Percentiles rank a stretch among this genome's conserved stretches.
These are phyloP conservation scores for Trichoderma pleuroti DNA, from an alignment of 2,329 filamentous ascomycete genomes.

Conservation along the genomic window DNA sequence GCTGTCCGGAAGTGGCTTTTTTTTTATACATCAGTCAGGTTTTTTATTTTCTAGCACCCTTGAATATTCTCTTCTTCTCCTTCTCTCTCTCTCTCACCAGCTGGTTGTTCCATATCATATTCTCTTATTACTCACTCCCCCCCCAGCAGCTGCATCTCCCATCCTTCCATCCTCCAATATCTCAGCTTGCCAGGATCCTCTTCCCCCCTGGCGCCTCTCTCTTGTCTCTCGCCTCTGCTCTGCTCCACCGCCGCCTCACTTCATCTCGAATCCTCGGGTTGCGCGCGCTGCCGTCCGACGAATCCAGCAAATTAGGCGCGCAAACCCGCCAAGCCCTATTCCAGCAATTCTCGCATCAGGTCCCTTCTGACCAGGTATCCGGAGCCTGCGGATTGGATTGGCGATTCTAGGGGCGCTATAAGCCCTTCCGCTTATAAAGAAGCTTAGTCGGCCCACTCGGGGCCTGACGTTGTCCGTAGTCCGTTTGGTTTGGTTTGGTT, in stretches of 20 bases:
- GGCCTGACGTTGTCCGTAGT: conserved; percentile 13
- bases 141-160: neutral
- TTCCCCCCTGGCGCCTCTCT: neutral
- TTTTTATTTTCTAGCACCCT: neutral
- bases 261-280: conserved; percentile 4
- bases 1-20: neutral
- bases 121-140: too few species aligned
- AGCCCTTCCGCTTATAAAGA: conserved; percentile 10
- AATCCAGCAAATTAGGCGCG: neutral
- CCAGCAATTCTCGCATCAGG: neutral
- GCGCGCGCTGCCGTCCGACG: neutral
- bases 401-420: neutral
- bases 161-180: neutral
- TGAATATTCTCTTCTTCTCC: neutral
- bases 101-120: neutral
- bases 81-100: neutral
- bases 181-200: neutral
- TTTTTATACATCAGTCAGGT: neutral
- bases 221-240: neutral
- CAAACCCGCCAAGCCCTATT: neutral
- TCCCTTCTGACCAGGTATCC: neutral
- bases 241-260: neutral
- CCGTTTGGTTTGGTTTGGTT: neutral
- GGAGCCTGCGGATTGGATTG: conserved; percentile 1
- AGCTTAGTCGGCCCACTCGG: conserved; percentile 16